A percentile compares a stretch with the other conserved stretches of the same genome.
These are phyloP conservation scores for Monotropa hypopitys DNA, from an alignment of 179 eudicot species.

Conservation along the genomic window DNA sequence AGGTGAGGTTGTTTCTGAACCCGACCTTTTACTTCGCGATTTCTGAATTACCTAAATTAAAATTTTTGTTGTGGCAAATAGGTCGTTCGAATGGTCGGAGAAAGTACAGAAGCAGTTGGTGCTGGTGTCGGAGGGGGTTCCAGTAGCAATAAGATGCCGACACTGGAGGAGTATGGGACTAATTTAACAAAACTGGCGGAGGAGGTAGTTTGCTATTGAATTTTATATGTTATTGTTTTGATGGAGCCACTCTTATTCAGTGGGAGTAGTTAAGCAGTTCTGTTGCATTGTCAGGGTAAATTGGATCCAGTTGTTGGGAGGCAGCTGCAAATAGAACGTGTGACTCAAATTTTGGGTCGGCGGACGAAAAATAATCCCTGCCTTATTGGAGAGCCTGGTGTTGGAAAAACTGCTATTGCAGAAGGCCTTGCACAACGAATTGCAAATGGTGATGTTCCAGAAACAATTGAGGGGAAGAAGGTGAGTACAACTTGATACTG, in stretches of 20 bases:
- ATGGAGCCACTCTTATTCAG: not conserved
- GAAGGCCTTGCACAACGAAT: conserved; percentile 97
- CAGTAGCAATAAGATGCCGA: conserved; percentile 76
- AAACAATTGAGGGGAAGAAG: conserved; percentile 90
- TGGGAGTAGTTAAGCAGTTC: not conserved
- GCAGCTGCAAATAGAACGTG: conserved; percentile 80
- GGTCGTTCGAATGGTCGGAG: conserved; percentile 92
- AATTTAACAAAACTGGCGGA: conserved; percentile 89
- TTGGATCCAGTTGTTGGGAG: conserved; percentile 99
- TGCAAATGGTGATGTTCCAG: conserved; percentile 92
- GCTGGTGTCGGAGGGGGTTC: conserved; percentile 83
- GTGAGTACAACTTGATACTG: conserved; percentile 21
- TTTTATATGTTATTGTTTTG: not conserved
- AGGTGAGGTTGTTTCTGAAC: conserved; percentile 25
- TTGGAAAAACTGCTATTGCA: conserved; percentile 95
- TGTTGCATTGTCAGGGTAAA: conserved; percentile 50
- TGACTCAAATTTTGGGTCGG: conserved; percentile 82
- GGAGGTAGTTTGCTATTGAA: conserved; percentile 43
- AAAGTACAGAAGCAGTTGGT: conserved; percentile 72
- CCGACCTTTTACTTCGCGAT: not conserved
- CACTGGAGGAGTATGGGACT: conserved; percentile 94
- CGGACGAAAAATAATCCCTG: conserved; percentile 95
- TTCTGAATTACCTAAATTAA: not conserved
- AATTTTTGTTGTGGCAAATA: conserved; percentile 10
- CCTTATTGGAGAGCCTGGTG: conserved; percentile 98